phyloP scores from a whole-genome alignment of 1,284 basidiomycete species.

The Puccinia brachypodii region DNA sequence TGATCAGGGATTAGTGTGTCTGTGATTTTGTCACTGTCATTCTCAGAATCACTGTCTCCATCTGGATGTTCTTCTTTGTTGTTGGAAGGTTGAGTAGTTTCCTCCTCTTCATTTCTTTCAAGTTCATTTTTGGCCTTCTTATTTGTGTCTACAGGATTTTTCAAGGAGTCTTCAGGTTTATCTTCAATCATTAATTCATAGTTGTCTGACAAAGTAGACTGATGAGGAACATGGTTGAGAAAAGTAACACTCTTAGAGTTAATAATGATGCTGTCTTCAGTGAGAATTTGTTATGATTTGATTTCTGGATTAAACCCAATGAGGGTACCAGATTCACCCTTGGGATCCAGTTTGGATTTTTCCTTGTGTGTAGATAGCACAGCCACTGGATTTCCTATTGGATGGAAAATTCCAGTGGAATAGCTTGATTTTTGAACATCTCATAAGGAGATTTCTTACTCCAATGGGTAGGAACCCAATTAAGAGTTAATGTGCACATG shows the following conservation, averaged over 20 bases:
- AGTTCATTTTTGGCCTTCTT: not conserved
- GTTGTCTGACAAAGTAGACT: not conserved
- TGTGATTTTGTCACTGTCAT: no score
- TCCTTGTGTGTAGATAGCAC: not conserved
- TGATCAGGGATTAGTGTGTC: not conserved
- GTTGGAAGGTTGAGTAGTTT: not conserved
- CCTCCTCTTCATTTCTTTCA: not conserved
- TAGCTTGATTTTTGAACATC: not conserved
- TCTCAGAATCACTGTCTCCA: not conserved
- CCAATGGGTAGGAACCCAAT: not conserved
- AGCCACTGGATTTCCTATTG: conserved; percentile 11
- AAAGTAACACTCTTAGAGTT: not conserved
- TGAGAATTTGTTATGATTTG: not conserved
- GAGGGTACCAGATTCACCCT: not conserved
- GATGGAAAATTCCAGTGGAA: not conserved
- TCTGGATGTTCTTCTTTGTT: not conserved
- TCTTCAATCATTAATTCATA: not conserved
- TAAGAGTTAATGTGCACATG: not conserved
- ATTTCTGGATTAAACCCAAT: conserved; percentile 16
- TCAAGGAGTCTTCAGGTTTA: not conserved
- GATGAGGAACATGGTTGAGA: not conserved
- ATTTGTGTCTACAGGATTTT: not conserved
- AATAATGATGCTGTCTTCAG: not conserved
- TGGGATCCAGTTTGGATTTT: not conserved
- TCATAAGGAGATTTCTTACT: conserved; percentile 14